These are phyloP conservation scores for Cynara cardunculus DNA, from an alignment of 129 eudicot genomes.

Conservation along the genomic window DNA sequence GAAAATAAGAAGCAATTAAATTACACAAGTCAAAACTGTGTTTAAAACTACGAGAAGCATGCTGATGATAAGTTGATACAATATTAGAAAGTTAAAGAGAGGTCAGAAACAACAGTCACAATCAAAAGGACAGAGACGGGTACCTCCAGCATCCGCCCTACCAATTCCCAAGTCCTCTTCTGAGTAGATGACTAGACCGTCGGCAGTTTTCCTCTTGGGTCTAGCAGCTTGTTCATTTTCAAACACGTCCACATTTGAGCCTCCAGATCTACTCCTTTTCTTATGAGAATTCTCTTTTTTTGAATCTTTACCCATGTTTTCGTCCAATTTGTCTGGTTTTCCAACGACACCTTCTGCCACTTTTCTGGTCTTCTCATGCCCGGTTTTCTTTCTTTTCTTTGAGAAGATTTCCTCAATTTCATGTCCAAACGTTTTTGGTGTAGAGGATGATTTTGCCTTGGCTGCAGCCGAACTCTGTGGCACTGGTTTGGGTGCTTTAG, in stretches of 20 bases:
- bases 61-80: neutral
- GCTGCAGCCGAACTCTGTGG: conserved; percentile 14
- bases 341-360: neutral
- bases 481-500: conserved; percentile 20
- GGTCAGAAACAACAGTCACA: conserved; percentile 82
- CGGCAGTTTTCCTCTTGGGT: conserved; percentile 64
- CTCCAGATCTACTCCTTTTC: conserved; percentile 23
- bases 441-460: conserved; percentile 27
- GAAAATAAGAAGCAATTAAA: neutral
- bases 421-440: conserved; percentile 30
- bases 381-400: conserved; percentile 60
- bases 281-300: conserved; percentile 18
- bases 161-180: conserved; percentile 84
- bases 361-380: conserved; percentile 26
- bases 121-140: conserved; percentile 78
- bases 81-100: neutral
- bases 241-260: conserved; percentile 35
- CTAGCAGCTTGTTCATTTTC: conserved; percentile 27
- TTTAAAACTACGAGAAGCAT: neutral
- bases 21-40: conserved; percentile 2
- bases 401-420: conserved; percentile 87
- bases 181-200: conserved; percentile 56
- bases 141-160: conserved; percentile 68
- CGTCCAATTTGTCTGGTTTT: conserved; percentile 27
- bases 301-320: conserved; percentile 23